Evolutionary conservation across 2,329 filamentous ascomycete species (phyloP).

Genomic region (Alternaria brassicicola): DNA sequence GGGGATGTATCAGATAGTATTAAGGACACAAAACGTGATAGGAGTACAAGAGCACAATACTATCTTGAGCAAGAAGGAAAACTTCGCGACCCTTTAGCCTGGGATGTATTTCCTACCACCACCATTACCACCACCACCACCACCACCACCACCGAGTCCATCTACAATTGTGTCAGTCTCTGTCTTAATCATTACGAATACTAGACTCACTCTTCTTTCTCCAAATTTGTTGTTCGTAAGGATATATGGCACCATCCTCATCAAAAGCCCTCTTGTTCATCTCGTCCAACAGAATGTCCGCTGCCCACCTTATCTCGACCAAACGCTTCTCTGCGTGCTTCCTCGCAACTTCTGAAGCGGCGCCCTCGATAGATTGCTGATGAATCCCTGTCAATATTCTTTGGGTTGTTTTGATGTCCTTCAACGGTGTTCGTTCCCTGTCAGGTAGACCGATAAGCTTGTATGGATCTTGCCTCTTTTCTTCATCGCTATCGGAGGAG

Average conservation of each 20-base stretch:
- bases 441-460: not conserved
- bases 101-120: not conserved
- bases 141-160: not conserved
- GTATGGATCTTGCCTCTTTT: conserved; percentile 1
- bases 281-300: conserved; percentile 2
- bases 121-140: not conserved
- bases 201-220: conserved; percentile 5
- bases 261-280: conserved; percentile 11
- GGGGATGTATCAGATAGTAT: not conserved
- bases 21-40: not conserved
- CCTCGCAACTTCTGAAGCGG: not conserved
- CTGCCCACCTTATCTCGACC: conserved; percentile 7
- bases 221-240: conserved; percentile 2
- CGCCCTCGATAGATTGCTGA: not conserved
- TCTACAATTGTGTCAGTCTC: not conserved
- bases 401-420: not conserved
- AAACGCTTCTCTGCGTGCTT: not conserved
- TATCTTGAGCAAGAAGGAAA: not conserved
- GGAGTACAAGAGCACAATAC: not conserved
- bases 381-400: not conserved
- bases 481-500: not conserved
- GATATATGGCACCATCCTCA: conserved; percentile 1
- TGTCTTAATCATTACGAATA: not conserved
- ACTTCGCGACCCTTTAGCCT: not conserved
- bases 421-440: not conserved